phyloP scores from a whole-genome alignment of 2,329 filamentous ascomycete genomes.

The Grosmannia clavigera region DNA sequence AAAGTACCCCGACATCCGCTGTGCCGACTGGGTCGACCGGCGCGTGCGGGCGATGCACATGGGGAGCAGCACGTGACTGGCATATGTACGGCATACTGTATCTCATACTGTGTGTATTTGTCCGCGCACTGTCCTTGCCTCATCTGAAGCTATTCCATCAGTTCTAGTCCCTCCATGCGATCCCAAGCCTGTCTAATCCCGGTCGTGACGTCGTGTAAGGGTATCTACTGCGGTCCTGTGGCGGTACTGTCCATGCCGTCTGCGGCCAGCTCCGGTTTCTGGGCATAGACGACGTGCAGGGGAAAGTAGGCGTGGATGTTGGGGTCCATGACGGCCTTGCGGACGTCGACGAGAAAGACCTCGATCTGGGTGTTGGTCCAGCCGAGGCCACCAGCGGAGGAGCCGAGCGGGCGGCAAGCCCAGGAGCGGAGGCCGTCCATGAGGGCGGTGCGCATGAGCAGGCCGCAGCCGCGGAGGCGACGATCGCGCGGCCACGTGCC shows the following conservation, averaged over 20 bases:
- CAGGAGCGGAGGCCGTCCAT: constrained; percentile 22
- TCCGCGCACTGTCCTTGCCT: not conserved
- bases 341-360: constrained; percentile 23
- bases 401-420: constrained; percentile 17
- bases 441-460: constrained; percentile 29
- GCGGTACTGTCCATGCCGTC: no score
- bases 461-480: constrained; percentile 30
- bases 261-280: constrained; percentile 16
- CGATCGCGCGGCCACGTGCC: constrained; percentile 34
- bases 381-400: constrained; percentile 16
- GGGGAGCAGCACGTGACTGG: not conserved
- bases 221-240: not conserved
- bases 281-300: constrained; percentile 19
- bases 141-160: not conserved
- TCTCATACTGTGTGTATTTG: not conserved
- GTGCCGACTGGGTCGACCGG: constrained; percentile 6
- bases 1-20: constrained; percentile 8
- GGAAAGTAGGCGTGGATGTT: constrained; percentile 20
- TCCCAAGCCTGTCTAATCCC: not conserved
- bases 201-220: not conserved
- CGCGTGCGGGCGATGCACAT: constrained; percentile 5
- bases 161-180: no score
- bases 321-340: constrained; percentile 19
- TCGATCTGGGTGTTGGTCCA: constrained; percentile 24
- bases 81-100: not conserved